Evolutionary conservation across 2,329 filamentous ascomycete genomes (phyloP), one percentile per base, ranked within the genome.

Genomic region (Fonsecaea pugnacius): DNA sequence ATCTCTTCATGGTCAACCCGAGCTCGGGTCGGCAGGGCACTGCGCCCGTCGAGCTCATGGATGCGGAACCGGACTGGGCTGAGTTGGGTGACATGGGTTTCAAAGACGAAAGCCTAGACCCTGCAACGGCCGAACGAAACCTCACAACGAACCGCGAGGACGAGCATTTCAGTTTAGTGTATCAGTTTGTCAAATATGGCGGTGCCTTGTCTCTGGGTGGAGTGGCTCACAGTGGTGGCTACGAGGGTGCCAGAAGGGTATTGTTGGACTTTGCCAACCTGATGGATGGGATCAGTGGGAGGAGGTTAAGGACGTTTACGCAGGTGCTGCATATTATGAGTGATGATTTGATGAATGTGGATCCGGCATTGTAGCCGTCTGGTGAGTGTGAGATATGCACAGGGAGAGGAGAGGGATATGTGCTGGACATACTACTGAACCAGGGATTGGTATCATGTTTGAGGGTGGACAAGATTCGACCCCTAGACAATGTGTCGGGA

Each of bases 261-360:
- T 67, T 85, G 32, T 73, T 84, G 16, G 82, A 84, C 68, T 84
- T 82, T 70, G 82, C 82, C 2, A 78, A 80, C 48, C 73, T 84
- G 14, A 77, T 85, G 72, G 82, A 84, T 62, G 82, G 83, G 46
- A 80, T 83, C 57, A 82, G 81, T 14, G 78, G 81, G 38, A 83
- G 82, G 81, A 82, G 80, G 67, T 78, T 80, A 50, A 75, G 78
- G 61, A 82, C 81, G 2, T 82, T 83, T 67, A 80, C 78, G 3
- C 78, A 83, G 67, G 81, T 84, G 57, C 70, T 84, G 55, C 80
- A 83, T 67, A 84, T 84, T 32, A 84, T 85, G 83, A 83, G 82
- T 69, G 82, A 84, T 73, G 67, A 69, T 56, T 55, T 69, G 63
- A 69, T 69, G 67, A 67, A 67, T 55, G 63, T 69, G 18, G 67